phyloP scores from a whole-genome alignment of 257 asterid genomes.

The Nemophila menziesii region DNA sequence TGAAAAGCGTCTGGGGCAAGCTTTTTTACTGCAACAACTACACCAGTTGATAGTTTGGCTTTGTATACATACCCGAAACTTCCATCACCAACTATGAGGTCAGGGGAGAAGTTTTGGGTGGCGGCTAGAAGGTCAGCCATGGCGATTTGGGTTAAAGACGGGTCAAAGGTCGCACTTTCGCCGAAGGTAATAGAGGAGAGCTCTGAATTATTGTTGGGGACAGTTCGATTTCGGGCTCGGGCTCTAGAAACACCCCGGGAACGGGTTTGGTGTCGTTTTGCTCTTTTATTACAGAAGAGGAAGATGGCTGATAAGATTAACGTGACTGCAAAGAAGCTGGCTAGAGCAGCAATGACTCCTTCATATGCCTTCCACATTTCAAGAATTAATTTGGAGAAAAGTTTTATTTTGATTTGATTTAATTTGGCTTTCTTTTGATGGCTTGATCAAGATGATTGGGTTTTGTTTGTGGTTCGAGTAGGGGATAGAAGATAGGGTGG shows the following conservation, averaged over 20 bases:
- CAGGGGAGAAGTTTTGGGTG: slow-evolving; percentile 57
- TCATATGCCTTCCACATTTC: slow-evolving; percentile 31
- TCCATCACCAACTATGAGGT: slow-evolving; percentile 75
- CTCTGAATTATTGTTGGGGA: slow-evolving; percentile 10
- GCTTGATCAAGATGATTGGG: neutral
- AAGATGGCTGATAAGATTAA: slow-evolving; percentile 28
- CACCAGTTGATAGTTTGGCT: slow-evolving; percentile 60
- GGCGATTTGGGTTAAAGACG: slow-evolving; percentile 35
- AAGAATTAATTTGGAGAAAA: neutral
- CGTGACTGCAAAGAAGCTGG: slow-evolving; percentile 37
- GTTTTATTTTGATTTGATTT: too few species aligned
- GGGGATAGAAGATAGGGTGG: neutral
- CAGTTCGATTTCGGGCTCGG: slow-evolving; percentile 13
- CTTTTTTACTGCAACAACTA: slow-evolving; percentile 56
- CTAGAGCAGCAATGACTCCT: slow-evolving; percentile 40
- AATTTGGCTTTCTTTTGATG: neutral
- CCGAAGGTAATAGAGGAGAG: slow-evolving; percentile 20
- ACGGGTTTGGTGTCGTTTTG: slow-evolving; percentile 16
- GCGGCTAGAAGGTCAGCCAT: slow-evolving; percentile 61
- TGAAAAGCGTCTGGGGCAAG: slow-evolving; percentile 75
- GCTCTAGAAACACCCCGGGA: slow-evolving; percentile 10
- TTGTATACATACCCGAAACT: slow-evolving; percentile 81
- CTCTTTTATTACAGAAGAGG: slow-evolving; percentile 23
- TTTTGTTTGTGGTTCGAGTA: neutral
- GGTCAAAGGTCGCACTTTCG: slow-evolving; percentile 67